Conservation (phyloP, 2,329 filamentous ascomycete species). For the Fusarium sp. region DNA sequence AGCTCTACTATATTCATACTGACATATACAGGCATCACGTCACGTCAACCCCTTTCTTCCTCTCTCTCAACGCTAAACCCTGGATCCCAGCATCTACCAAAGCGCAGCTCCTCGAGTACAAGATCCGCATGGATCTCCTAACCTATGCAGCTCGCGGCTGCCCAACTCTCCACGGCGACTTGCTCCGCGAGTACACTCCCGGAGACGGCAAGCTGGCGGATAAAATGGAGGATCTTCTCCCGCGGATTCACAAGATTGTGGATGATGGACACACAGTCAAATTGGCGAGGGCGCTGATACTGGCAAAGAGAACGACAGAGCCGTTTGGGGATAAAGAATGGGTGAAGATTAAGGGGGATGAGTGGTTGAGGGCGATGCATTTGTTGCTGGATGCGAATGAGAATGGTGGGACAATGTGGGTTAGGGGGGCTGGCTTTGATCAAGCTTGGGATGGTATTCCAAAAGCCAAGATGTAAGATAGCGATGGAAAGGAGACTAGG, state of each 20-base stretch:
- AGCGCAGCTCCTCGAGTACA: constrained; percentile 81
- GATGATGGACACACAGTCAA: constrained; percentile 91
- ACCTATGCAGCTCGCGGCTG: constrained; percentile 78
- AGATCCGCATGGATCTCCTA: constrained; percentile 78
- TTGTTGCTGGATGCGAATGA: constrained; percentile 74
- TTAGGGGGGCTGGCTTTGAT: constrained; percentile 71
- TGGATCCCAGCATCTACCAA: constrained; percentile 74
- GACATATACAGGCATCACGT: constrained; percentile 73
- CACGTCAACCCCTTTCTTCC: constrained; percentile 79
- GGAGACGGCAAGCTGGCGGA: constrained; percentile 57
- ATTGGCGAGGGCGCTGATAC: constrained; percentile 74
- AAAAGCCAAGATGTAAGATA: constrained; percentile 28
- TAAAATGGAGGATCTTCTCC: constrained; percentile 62
- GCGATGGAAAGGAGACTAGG: not conserved
- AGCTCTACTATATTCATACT: not conserved
- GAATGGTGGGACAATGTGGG: constrained; percentile 64
- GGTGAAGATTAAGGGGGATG: constrained; percentile 64
- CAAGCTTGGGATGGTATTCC: constrained; percentile 70
- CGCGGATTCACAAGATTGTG: constrained; percentile 58
- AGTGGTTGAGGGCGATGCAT: constrained; percentile 71
- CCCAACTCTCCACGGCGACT: constrained; percentile 69
- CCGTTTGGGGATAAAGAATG: constrained; percentile 59
- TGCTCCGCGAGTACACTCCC: constrained; percentile 71
- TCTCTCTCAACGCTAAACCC: constrained; percentile 69
- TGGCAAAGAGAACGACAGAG: constrained; percentile 67